Percentiles rank a stretch among this genome's conserved stretches.
Evolutionary conservation across 495 filamentous ascomycete species (phyloP).

Genomic region (Penicillium flavigenum): DNA sequence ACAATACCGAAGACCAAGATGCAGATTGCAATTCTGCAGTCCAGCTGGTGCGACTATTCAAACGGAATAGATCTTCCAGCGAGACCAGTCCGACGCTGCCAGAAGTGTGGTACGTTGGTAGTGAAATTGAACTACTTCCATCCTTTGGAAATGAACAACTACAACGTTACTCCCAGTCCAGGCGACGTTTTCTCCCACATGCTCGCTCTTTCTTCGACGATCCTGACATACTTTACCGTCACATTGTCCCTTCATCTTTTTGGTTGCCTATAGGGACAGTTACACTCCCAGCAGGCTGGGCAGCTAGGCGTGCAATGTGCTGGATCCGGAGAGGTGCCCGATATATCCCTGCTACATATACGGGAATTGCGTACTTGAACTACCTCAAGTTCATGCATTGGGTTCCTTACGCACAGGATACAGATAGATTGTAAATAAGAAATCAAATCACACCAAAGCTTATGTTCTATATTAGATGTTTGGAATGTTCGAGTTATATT

Average conservation of each 20-base stretch:
- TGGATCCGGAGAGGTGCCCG: slow-evolving; percentile 20
- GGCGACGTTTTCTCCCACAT: slow-evolving; percentile 17
- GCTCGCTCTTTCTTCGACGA: slow-evolving; percentile 18
- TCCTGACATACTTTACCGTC: slow-evolving; percentile 15
- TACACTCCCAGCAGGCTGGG: slow-evolving; percentile 14
- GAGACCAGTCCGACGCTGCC: slow-evolving; percentile 11
- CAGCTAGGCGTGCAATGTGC: slow-evolving; percentile 17
- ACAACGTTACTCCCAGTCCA: slow-evolving; percentile 13
- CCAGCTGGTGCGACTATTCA: slow-evolving; percentile 11
- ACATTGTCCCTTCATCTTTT: slow-evolving; percentile 18
- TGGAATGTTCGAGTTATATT: too few species aligned
- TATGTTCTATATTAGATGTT: too few species aligned
- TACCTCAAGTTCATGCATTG: slow-evolving; percentile 15
- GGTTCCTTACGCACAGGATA: neutral
- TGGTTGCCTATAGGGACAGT: slow-evolving; percentile 7
- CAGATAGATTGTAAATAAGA: too few species aligned
- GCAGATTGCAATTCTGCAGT: slow-evolving; percentile 16
- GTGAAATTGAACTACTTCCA: slow-evolving; percentile 16
- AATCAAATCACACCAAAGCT: too few species aligned
- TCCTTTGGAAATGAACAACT: slow-evolving; percentile 2
- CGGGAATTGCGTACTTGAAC: slow-evolving; percentile 15
- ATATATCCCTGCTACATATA: slow-evolving; percentile 20
- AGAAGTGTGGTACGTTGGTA: slow-evolving; percentile 23
- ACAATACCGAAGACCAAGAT: slow-evolving; percentile 4
- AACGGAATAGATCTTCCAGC: neutral